Conservation (phyloP, 345 rosid species). For the Cardiospermum halicacabum region DNA sequence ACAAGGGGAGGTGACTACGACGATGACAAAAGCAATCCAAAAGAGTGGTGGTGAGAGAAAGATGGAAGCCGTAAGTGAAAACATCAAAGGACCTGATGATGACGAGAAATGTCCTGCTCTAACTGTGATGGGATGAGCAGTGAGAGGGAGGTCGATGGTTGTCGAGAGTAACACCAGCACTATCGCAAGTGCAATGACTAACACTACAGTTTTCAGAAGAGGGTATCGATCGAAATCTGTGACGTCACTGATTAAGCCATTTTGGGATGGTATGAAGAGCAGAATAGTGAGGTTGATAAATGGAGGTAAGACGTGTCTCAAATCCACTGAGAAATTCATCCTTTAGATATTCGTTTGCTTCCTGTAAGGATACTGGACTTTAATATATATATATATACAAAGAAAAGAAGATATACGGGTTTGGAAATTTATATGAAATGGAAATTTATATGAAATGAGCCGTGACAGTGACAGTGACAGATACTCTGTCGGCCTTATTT, state of each 20-base stretch:
- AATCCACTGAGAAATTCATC: background rate
- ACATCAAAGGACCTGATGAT: background rate
- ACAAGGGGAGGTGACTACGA: background rate
- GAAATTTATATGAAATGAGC: no score
- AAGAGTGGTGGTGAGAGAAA: background rate
- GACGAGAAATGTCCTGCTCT: background rate
- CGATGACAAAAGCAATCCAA: background rate
- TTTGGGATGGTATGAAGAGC: background rate
- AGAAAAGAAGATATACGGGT: no score
- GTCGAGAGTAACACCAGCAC: background rate
- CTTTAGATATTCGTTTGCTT: background rate
- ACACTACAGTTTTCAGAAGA: background rate
- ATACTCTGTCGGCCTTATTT: no score
- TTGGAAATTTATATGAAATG: no score
- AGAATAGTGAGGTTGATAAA: background rate
- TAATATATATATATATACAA: no score
- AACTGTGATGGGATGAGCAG: background rate
- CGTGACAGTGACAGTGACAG: no score
- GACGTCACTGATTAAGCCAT: background rate
- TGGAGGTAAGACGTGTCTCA: background rate
- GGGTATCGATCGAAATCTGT: background rate
- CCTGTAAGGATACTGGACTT: no score
- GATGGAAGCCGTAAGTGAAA: background rate
- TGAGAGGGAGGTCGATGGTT: constrained; percentile 6
- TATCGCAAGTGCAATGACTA: background rate